Base-by-base conservation (phyloP, 345 rosid species). In the Lepidium sativum region DNA sequence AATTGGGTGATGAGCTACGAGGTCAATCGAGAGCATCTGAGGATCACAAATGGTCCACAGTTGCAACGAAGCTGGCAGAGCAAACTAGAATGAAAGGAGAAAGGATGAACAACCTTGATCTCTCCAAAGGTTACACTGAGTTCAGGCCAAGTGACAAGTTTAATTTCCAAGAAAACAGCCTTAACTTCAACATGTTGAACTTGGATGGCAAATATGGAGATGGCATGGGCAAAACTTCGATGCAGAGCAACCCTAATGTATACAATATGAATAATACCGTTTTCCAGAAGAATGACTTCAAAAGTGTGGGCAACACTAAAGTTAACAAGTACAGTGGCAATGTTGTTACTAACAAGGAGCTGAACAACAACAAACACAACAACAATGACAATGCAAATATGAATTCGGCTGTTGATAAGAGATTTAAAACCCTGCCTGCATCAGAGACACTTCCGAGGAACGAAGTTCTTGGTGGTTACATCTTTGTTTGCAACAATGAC, bases 391-490 rank as follows among this genome's bases (percentile, higher is more conserved):
- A 57, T 67, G 80, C 38, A 33, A 80, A 77, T 42, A 65, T 49
- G 25, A 84, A 68, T 63, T 25, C 58, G 65, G 64, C 68, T 63
- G 72, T 40, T 16, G 79, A 75, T 13, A 75, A 75, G 70, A 65
- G 79, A 12, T 75, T 75, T 35, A 94, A 94, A 78, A 94, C 99
- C 20, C 59, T 94, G 76, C 99, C 99, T 69, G 95, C 97, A 0
- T 76, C 95, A 0, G 99, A 94, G 83, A 90, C 85, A 2, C 96
- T 94, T 16, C 99, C 92, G 0, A 77, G 99, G 53, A 86, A 94
- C 47, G 97, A 94, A 80, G 97, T 88, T 63, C 99, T 94, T 71
- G 99, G 99, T 50, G 99, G 99, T 2, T 94, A 94, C 75, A 88
- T 90, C 75, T 94, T 94, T 74, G 99, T 94, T 32, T 94, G 99